Conservation (phyloP, 768 basidiomycete genomes). For the Lactarius pseudohatsudake region DNA sequence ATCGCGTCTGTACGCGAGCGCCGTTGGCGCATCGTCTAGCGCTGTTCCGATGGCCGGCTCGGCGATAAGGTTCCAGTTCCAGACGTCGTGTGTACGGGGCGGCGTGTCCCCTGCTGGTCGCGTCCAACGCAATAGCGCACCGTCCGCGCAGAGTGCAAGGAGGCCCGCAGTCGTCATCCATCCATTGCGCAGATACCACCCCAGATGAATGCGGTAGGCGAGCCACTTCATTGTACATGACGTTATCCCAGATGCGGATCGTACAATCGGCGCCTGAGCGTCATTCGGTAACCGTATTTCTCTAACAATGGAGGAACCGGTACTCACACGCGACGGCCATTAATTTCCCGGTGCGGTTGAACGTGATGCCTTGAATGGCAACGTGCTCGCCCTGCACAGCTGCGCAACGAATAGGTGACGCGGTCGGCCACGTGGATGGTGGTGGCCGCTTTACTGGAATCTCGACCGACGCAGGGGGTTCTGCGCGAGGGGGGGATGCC, state of each 20-base stretch:
- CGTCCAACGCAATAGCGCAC: slow-evolving; percentile 62
- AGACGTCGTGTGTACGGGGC: slow-evolving; percentile 24
- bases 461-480: slow-evolving; percentile 10
- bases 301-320: background rate
- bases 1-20: slow-evolving; percentile 27
- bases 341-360: slow-evolving; percentile 53
- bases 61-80: slow-evolving; percentile 24
- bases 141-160: slow-evolving; percentile 43
- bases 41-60: slow-evolving; percentile 14
- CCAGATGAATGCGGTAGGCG: slow-evolving; percentile 52
- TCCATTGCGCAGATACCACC: slow-evolving; percentile 55
- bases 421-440: slow-evolving; percentile 49
- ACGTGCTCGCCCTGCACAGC: slow-evolving; percentile 48
- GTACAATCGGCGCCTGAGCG: slow-evolving; percentile 54
- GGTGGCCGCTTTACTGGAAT: slow-evolving; percentile 35
- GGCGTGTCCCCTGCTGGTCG: slow-evolving; percentile 43
- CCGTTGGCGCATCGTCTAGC: slow-evolving; percentile 28
- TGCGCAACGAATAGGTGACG: slow-evolving; percentile 40
- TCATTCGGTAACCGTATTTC: slow-evolving; percentile 7
- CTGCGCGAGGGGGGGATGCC: slow-evolving; percentile 23
- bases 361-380: slow-evolving; percentile 48
- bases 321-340: slow-evolving; percentile 60
- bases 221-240: slow-evolving; percentile 50
- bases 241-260: slow-evolving; percentile 58
- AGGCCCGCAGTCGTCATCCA: slow-evolving; percentile 36